Evolutionary conservation across 2,329 filamentous ascomycete species (phyloP).

Genomic region (Daldinia eschscholtzii): DNA sequence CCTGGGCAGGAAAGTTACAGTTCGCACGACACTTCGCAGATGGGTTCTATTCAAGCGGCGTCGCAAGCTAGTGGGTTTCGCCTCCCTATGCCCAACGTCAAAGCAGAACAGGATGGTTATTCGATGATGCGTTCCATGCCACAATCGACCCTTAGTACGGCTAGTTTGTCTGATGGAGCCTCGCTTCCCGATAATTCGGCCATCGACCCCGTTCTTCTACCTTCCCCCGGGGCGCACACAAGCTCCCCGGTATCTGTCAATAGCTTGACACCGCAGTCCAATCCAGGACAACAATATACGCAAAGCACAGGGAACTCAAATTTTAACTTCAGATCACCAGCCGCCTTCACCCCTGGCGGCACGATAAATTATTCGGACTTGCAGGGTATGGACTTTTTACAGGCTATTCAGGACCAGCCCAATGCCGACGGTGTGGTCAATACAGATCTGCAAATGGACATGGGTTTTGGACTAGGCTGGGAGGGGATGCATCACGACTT

Average conservation of each 20-base stretch:
- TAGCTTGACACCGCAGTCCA: constrained; percentile 54
- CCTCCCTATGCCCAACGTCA: constrained; percentile 51
- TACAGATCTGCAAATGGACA: constrained; percentile 68
- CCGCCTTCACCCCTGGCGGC: constrained; percentile 50
- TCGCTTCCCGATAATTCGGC: constrained; percentile 53
- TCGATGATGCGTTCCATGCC: constrained; percentile 58
- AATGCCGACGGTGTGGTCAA: constrained; percentile 46
- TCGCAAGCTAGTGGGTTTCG: constrained; percentile 48
- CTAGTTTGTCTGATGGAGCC: constrained; percentile 55
- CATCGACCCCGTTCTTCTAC: constrained; percentile 61
- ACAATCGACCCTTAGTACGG: constrained; percentile 54
- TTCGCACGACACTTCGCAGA: constrained; percentile 43
- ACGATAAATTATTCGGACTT: constrained; percentile 60
- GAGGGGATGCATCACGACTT: constrained; percentile 73
- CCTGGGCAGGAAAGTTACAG: constrained; percentile 46
- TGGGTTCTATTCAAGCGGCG: constrained; percentile 45
- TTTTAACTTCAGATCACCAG: constrained; percentile 47
- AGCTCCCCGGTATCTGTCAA: constrained; percentile 53
- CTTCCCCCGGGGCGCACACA: constrained; percentile 58
- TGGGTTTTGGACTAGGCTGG: constrained; percentile 76
- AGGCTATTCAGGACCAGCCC: constrained; percentile 57
- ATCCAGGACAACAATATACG: constrained; percentile 40
- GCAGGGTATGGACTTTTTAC: constrained; percentile 67
- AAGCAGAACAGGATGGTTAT: constrained; percentile 57
- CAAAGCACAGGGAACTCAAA: constrained; percentile 43